Conservation (phyloP, 441 rosid genomes). For the Rhodomyrtus psidioides region DNA sequence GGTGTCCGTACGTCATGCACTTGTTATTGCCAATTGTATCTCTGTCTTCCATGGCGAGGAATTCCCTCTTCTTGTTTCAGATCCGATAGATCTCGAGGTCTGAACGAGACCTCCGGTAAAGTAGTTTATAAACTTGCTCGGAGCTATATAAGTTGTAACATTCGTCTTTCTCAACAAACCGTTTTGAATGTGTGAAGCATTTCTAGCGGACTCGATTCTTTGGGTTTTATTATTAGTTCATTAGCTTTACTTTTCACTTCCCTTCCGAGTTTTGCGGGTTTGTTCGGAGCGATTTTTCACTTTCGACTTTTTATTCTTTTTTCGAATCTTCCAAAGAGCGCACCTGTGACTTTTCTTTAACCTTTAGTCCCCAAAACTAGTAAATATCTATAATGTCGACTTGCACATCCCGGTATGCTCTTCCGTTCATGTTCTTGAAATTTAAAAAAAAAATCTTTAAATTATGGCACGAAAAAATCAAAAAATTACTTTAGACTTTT, state of each 20-base stretch:
- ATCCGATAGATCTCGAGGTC: too few relatives aligned
- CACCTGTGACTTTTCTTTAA: background rate
- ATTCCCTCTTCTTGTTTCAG: too few relatives aligned
- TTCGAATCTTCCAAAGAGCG: background rate
- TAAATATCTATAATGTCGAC: background rate
- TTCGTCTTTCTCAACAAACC: too few relatives aligned
- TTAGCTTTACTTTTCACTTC: background rate
- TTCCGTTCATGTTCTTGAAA: background rate
- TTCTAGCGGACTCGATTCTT: too few relatives aligned
- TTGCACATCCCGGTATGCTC: fast-evolving
- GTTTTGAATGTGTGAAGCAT: too few relatives aligned
- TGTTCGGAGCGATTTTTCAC: background rate
- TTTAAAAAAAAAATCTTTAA: too few relatives aligned
- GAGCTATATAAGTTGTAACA: too few relatives aligned
- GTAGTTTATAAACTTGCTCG: too few relatives aligned
- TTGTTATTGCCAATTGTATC: too few relatives aligned
- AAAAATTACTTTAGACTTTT: background rate
- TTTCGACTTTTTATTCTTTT: background rate
- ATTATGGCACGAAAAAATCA: fast-evolving
- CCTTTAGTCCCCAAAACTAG: background rate
- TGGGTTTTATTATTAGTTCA: background rate
- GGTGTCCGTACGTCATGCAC: too few relatives aligned
- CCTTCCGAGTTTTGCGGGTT: background rate
- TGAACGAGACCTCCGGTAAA: too few relatives aligned
- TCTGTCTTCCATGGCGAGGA: too few relatives aligned